Evolutionary conservation across 2,329 filamentous ascomycete genomes (phyloP), one percentile per base, ranked within the genome.

Genomic region (Cladosporium phlei): DNA sequence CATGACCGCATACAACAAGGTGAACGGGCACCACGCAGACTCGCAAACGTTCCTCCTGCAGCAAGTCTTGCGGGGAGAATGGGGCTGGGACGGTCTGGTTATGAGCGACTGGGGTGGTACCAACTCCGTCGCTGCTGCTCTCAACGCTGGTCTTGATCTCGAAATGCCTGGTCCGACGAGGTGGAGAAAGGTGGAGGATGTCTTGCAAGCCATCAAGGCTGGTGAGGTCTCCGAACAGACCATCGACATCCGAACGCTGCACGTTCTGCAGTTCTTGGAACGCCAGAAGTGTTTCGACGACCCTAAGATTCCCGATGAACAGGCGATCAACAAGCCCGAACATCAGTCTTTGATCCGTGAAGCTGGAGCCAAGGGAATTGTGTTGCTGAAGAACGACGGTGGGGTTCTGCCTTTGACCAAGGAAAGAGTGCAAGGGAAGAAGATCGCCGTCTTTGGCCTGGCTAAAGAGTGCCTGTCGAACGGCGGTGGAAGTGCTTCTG

Each of bases 61-160:
- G 0, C 76, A 83, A 16, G 85, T 88, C 33, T 68, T 89, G 7
- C 72, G 85, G 47, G 74, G 76, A 1, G 80, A 87, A 59, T 88
- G 85, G 85, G 79, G 82, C 12, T 80, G 83, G 45, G 68, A 70
- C 38, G 65, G 71, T 8, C 54, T 68, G 7, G 65, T 73, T 25
- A 81, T 87, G 77, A 80, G 76, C 16, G 87, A 94, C 63, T 93
- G 86, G 85, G 25, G 17, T 55, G 86, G 85, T 3, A 83, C 87
- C 53, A 85, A 90, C 58, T 72, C 79, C 1, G 83, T 83, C 46
- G 78, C 75, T 3, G 71, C 80, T 14, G 77, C 77, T n/a, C 81
- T 86, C 2, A 73, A 79, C 33, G 85, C 86, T 22, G 87, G 87
- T 24, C 70, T 93, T 20, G 88, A 94, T 64, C 88, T 94, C 82